Base-by-base conservation (phyloP, 345 rosid species). In the Eucalyptus shirleyi region DNA sequence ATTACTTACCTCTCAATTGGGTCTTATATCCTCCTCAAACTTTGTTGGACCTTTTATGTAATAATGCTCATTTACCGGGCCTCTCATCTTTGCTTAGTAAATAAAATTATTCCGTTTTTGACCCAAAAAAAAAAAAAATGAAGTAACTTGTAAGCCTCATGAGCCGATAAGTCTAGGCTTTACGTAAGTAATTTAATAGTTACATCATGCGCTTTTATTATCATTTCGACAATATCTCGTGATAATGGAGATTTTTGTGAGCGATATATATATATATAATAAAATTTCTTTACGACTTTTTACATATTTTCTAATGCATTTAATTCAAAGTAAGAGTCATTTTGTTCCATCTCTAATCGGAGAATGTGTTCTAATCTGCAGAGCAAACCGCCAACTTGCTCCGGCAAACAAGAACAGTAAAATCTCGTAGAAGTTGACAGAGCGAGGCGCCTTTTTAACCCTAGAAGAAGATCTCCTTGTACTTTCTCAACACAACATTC, bases 171-270 rank as follows among this genome's bases (percentile, higher is more conserved):
- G 19, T 65, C 19, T 65, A 14, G 34, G 2, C 18, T 65, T 34
- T 69, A 18, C 44, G 2, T 72, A 34, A 72, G 26, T 34, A 18
- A 72, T 34, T 72, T 1, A 3, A 72, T 15, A 17, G 24, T 72
- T 72, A 34, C 44, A 34, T 72, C 24, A 18, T 1, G 7, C 1
- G 0, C 13, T 34, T 72, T 34, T 34, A 10, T 18, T 18, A 34
- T 32, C 2, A 2, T 34, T 34, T 17, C 0, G 2, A 34, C 8
- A 72, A 72, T 32, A 34, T 19, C 42, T 9, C 24, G 0, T 0
- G 4, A 69, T 17, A 34, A 72, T 72, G 82, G 23, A 72, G 14
- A 72, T 72, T 34, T 72, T 72, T 21, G 12, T 16, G 6, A 9
- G 6, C 2, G 6, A 1, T 50, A 34, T 69, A 1, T n/a, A 1